Evolutionary conservation across 2,329 filamentous ascomycete genomes (phyloP), one percentile per base, ranked within the genome.

Genomic region (Fusarium dimerum): DNA sequence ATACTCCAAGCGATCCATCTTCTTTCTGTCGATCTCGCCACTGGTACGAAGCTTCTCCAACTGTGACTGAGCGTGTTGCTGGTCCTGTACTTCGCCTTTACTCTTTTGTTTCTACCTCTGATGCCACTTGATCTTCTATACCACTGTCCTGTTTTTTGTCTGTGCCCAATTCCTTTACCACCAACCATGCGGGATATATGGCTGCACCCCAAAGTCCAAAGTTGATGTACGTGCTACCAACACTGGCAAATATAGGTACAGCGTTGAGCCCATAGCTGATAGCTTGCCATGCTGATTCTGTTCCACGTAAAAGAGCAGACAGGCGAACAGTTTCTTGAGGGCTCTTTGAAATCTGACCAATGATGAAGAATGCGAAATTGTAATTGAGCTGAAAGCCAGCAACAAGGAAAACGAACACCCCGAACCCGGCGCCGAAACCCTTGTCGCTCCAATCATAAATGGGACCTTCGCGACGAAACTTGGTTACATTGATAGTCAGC

Each of bases 341-440:
- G 11, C 76, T 75, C 2, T 73, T 71, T 1, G 86, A 84, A 3
- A 89, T 66, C 55, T 87, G 84, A 0, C 80, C 77, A 11, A 89
- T 80, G 48, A 89, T 75, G 63, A 89, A 89, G 68, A 88, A 88
- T 7, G 87, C 69, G 64, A 83, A 88, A 58, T 89, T 76, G 66
- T 89, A 89, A 62, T 89, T 89, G n/a, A 88, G 59, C 65, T 89
- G 85, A 55, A 89, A 89, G 0, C 83, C 80, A n/a, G 80, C 72
- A 2, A 85, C 82, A 62, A 86, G 76, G 59, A 89, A 80, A 5
- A 89, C 58, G 62, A 86, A 89, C 29, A 88, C 74, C 0, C 78
- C 81, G 56, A 89, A 90, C 0, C 77, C 82, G 36, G 75, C 75
- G 1, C 85, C 86, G 50, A 90, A 89, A 0, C 83, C 85, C 0